These are phyloP conservation scores for Botrytis elliptica DNA, from an alignment of 2,329 filamentous ascomycete species.

Conservation along the genomic window DNA sequence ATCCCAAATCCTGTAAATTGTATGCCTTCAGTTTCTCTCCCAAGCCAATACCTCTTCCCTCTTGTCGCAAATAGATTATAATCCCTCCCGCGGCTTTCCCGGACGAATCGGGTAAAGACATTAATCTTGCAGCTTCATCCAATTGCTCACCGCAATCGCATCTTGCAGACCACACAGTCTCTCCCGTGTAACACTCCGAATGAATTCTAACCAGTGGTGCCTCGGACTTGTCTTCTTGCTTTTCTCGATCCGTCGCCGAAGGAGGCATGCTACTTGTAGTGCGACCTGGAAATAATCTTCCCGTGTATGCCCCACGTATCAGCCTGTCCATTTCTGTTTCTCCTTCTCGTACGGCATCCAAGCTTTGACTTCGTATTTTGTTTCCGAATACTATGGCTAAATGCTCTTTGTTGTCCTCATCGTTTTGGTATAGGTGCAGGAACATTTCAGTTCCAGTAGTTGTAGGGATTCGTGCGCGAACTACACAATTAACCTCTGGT, in stretches of 20 bases:
- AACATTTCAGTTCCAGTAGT: conserved; percentile 95
- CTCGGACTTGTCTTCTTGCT: conserved; percentile 22
- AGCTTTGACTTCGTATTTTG: conserved; percentile 69
- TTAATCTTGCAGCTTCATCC: conserved; percentile 90
- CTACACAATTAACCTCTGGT: conserved; percentile 87
- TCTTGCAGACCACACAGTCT: conserved; percentile 96
- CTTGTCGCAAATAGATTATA: conserved; percentile 93
- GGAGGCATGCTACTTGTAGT: conserved; percentile 49
- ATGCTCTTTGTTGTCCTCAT: conserved; percentile 92
- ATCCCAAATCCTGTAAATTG: conserved; percentile 93
- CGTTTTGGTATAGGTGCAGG: conserved; percentile 90
- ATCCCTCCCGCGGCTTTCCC: conserved; percentile 64
- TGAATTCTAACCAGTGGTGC: conserved; percentile 86
- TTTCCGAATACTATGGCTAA: conserved; percentile 94
- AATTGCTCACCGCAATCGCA: conserved; percentile 98
- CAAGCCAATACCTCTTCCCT: conserved; percentile 91
- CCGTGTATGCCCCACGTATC: conserved; percentile 90
- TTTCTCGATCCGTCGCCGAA: conserved; percentile 13
- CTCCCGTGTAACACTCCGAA: conserved; percentile 96
- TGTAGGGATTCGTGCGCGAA: conserved; percentile 91
- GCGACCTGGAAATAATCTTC: conserved; percentile 80
- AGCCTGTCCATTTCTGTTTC: conserved; percentile 89
- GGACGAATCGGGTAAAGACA: conserved; percentile 66
- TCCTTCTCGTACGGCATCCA: conserved; percentile 69
- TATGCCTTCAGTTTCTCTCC: conserved; percentile 97